Evolutionary conservation across 2,329 filamentous ascomycete genomes (phyloP), one percentile per base, ranked within the genome.

Genomic region (Claviceps maximensis): DNA sequence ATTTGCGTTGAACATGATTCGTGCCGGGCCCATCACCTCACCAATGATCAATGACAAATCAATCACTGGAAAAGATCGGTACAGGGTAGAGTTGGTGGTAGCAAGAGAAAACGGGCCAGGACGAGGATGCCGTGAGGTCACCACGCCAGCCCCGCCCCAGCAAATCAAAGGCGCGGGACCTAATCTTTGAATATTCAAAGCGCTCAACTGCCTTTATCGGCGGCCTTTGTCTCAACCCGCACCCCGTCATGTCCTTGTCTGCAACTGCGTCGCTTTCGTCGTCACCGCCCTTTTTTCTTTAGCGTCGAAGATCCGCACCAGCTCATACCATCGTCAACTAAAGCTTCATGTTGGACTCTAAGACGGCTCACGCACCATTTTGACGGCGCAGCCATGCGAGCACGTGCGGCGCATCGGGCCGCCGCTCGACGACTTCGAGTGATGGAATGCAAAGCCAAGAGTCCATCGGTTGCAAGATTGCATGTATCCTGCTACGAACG

Each of bases 351-450:
- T 9, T 19, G 8, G 23, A 6, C 23, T 45, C 33, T 13, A 23
- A 8, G 7, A 38, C 7, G 36, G 10, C 45, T 31, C 4, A 29
- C 23, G 12, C 44, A 47, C 25, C 19, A 23, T 31, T 31, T 45
- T 31, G 41, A 21, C 50, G 40, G 19, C 40, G 38, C 40, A 38
- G 56, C 12, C 7, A 61, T 61, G 58, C 58, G 56, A 55, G 53
- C 55, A 47, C 50, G 55, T 50, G 54, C 54, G 21, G 47, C 49
- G 33, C 53, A 54, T 38, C 52, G 50, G 33, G 53, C 48, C 38
- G 55, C 55, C 25, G 31, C 56, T 54, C 55, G 57, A 33, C 59
- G 53, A 49, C 48, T 60, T 27, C 55, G 57, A 44, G 53, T 53
- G 50, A 48, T 49, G 54, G 53, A 54, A 47, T 51, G 27, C 36